Base-by-base conservation (phyloP, 2,329 filamentous ascomycete species). In the Helotiales sp. region DNA sequence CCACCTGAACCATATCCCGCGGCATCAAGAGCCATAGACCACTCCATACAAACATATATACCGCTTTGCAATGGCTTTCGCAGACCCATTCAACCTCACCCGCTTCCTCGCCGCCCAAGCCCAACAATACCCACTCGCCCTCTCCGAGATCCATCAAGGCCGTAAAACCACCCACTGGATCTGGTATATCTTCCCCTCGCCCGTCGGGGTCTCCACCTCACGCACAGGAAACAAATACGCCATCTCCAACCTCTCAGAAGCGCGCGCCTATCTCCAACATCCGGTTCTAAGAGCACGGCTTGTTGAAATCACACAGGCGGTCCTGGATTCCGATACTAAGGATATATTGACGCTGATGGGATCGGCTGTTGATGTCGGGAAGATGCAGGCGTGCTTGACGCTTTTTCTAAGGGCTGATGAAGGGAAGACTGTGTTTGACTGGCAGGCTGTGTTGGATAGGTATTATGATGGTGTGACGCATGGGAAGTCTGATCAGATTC, bases 341-440 rank as follows among this genome's bases (percentile, higher is more conserved):
- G 26, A 20, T 17, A 50, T 37, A 5, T 20, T 26, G n/a, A 17
- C 6, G 20, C 45, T 61, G 8, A 61, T 61, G 59, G 45, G 59
- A 8, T 52, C 59, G n/a, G 24, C 1, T 10, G 40, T 49, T 37
- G 59, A 61, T 61, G 52, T 57, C n/a, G 34, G 11, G 6, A 61
- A 61, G 30, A 49, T 61, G 30, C 59, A 61, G 15, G 45, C 59
- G 11, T 22, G 59, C 20, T 50, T 61, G 59, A 52, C 59, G 26
- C 28, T 61, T 2, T 61, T 61, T 22, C 8, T 52, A 3, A 15
- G 59, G 2, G 45, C 59, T 7, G 59, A 61, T 61, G 43, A 28
- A 7, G 45, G 52, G 20, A 49, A 49, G 30, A 37, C 15, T 17
- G 28, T 50, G 15, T 61, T 61, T 37, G 59, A 61, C 26, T 61